phyloP scores from a whole-genome alignment of 2,329 filamentous ascomycete species.

The Metarhizium brunneum region DNA sequence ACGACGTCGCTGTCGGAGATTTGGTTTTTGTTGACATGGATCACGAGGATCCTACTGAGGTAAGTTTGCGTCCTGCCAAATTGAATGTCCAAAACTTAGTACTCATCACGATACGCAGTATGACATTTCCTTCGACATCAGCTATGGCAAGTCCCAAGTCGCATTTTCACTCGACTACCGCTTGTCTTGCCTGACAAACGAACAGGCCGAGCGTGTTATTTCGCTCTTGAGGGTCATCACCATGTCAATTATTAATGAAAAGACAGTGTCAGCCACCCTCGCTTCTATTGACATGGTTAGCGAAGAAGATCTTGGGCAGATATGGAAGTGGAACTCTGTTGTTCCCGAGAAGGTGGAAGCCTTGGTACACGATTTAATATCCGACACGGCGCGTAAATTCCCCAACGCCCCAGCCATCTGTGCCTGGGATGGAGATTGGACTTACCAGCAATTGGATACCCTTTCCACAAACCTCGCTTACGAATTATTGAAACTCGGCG shows the following conservation, averaged over 20 bases:
- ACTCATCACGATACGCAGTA: neutral
- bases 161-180: neutral
- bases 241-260: neutral
- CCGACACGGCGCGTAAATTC: neutral
- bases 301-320: neutral
- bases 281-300: neutral
- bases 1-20: neutral
- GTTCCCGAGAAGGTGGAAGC: neutral
- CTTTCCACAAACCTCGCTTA: neutral
- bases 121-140: neutral
- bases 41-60: constrained; percentile 3
- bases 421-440: constrained; percentile 4
- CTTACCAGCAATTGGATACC: constrained; percentile 6
- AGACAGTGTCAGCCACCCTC: neutral
- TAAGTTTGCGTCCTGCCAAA: neutral
- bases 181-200: neutral
- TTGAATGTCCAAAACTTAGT: neutral
- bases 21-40: constrained; percentile 1
- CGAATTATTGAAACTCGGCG: neutral
- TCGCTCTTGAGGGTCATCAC: constrained; percentile 1
- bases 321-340: neutral
- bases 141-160: constrained; percentile 1
- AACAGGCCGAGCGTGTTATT: neutral
- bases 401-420: constrained; percentile 2
- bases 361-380: neutral